Conservation (phyloP, 2,329 filamentous ascomycete genomes). For the Clathrospora elynae region DNA sequence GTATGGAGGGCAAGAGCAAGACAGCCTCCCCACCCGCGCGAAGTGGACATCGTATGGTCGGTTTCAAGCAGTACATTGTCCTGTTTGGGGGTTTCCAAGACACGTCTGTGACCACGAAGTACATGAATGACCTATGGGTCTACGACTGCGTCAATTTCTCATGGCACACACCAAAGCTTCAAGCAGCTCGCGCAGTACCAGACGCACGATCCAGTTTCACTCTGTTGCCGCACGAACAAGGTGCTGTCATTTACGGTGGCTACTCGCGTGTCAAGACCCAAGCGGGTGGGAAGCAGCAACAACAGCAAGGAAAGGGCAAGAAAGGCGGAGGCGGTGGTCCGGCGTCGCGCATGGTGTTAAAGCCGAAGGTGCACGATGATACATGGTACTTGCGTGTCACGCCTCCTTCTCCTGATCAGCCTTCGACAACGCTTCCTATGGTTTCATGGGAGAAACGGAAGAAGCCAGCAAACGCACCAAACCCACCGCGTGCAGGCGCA, state of each 20-base stretch:
- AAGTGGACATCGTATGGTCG: slow-evolving; percentile 94
- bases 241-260: slow-evolving; percentile 88
- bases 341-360: slow-evolving; percentile 72
- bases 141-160: slow-evolving; percentile 88
- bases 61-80: slow-evolving; percentile 95
- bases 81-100: slow-evolving; percentile 97
- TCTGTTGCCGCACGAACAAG: slow-evolving; percentile 85
- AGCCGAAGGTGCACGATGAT: slow-evolving; percentile 91
- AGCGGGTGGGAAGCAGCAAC: slow-evolving; percentile 63
- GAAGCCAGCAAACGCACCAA: slow-evolving; percentile 85
- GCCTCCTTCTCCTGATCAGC: slow-evolving; percentile 70
- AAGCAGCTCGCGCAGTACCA: slow-evolving; percentile 81
- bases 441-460: slow-evolving; percentile 94
- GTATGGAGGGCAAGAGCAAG: slow-evolving; percentile 80
- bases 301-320: slow-evolving; percentile 45
- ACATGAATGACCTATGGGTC: slow-evolving; percentile 90
- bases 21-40: slow-evolving; percentile 80
- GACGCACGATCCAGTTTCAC: slow-evolving; percentile 92
- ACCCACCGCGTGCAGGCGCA: slow-evolving; percentile 80
- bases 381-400: slow-evolving; percentile 89
- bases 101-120: slow-evolving; percentile 92
- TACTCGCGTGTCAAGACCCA: slow-evolving; percentile 86
- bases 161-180: slow-evolving; percentile 79
- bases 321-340: slow-evolving; percentile 60
- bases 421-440: slow-evolving; percentile 67